phyloP scores from a whole-genome alignment of 257 asterid species.

The Gynochthodes officinalis region DNA sequence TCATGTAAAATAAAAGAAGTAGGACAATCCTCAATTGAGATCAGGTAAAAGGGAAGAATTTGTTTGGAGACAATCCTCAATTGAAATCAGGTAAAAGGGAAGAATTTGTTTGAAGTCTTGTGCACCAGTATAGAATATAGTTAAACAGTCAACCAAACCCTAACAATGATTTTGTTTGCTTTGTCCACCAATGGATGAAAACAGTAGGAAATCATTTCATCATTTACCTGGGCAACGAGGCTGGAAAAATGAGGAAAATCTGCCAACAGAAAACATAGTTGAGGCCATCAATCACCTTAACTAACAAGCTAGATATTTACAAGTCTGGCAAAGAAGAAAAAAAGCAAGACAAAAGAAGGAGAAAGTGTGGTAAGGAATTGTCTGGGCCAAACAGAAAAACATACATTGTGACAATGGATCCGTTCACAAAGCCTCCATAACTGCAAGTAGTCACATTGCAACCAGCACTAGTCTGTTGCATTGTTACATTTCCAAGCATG shows the following conservation, averaged over 20 bases:
- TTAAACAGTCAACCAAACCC: background rate
- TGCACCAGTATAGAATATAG: background rate
- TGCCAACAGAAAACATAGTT: conserved; percentile 32
- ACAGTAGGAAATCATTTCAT: conserved; percentile 11
- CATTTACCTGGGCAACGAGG: conserved; percentile 95
- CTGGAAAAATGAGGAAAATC: conserved; percentile 73
- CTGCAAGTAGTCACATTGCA: conserved; percentile 93
- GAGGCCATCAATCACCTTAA: conserved; percentile 6
- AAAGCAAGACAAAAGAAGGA: background rate
- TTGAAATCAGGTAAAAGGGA: background rate
- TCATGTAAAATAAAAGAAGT: background rate
- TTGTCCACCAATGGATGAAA: background rate
- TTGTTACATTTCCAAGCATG: conserved; percentile 74
- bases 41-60: background rate
- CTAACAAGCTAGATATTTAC: background rate
- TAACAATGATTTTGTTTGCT: no score
- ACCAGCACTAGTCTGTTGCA: conserved; percentile 79
- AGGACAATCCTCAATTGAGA: background rate
- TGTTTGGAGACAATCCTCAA: background rate
- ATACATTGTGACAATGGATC: conserved; percentile 74
- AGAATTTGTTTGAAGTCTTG: background rate
- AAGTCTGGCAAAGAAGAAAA: background rate
- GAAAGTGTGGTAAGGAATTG: background rate
- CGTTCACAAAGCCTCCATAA: conserved; percentile 78
- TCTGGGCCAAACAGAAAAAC: conserved; percentile 18